phyloP scores from a whole-genome alignment of 1,139 yeast genomes.

The Yamadazyma jaroonii region DNA sequence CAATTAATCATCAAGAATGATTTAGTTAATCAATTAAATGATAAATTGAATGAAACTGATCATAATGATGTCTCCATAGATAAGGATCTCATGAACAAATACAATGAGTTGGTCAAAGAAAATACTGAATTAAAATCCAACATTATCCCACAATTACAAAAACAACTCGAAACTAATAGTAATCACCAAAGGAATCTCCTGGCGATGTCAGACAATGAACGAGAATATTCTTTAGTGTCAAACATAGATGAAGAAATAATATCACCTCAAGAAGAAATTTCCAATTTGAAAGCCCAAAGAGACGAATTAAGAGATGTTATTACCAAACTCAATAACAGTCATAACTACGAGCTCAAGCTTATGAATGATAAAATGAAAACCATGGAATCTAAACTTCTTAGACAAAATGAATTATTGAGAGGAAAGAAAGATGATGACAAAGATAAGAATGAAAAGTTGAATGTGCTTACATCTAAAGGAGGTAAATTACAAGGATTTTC shows the following conservation, averaged over 20 bases:
- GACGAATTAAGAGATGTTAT: slow-evolving; percentile 60
- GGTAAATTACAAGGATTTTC: slow-evolving; percentile 44
- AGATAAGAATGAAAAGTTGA: slow-evolving; percentile 4
- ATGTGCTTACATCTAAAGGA: slow-evolving; percentile 18
- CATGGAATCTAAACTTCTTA: slow-evolving; percentile 39
- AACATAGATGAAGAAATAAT: slow-evolving; percentile 9
- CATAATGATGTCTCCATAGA: slow-evolving; percentile 15
- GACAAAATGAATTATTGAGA: slow-evolving; percentile 24
- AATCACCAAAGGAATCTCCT: not conserved
- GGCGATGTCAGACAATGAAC: slow-evolving; percentile 5
- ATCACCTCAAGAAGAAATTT: slow-evolving; percentile 14
- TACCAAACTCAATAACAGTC: slow-evolving; percentile 33
- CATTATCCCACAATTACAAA: slow-evolving; percentile 43
- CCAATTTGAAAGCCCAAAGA: slow-evolving; percentile 47
- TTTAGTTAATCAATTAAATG: slow-evolving; percentile 40
- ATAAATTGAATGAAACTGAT: slow-evolving; percentile 35
- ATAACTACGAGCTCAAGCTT: slow-evolving; percentile 33
- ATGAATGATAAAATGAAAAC: slow-evolving; percentile 43
- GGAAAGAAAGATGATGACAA: slow-evolving; percentile 1
- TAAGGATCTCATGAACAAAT: slow-evolving; percentile 28
- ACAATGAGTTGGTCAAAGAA: slow-evolving; percentile 39
- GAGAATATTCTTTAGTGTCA: slow-evolving; percentile 21
- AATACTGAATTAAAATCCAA: slow-evolving; percentile 42
- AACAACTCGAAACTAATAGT: slow-evolving; percentile 13
- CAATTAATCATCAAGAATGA: slow-evolving; percentile 50